Evolutionary conservation across 345 rosid genomes (phyloP).

Genomic region (Murraya koenigii): DNA sequence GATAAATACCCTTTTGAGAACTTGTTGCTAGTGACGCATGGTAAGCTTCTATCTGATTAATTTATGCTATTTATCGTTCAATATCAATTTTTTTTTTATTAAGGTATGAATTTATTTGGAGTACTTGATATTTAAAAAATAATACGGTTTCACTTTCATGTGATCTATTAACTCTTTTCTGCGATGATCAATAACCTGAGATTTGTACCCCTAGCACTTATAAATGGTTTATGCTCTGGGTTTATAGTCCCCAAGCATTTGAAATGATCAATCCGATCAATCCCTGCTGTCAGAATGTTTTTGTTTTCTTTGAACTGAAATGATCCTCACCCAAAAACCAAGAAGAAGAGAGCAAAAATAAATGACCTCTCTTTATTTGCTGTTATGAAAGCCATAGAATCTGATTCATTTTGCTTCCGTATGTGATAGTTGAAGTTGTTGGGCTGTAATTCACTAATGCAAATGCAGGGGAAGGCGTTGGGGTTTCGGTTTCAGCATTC

Average conservation of each 20-base stretch:
- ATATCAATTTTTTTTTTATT: not conserved
- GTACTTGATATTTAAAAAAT: not conserved
- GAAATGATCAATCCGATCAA: not conserved
- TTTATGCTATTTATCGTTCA: not conserved
- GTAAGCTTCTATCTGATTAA: slow-evolving; percentile 31
- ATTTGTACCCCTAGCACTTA: not conserved
- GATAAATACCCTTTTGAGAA: slow-evolving; percentile 78
- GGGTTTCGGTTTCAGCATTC: slow-evolving; percentile 59
- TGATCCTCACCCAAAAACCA: not conserved
- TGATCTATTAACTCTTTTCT: not conserved
- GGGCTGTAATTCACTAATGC: not conserved
- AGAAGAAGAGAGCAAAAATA: not conserved
- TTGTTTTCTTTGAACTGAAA: not conserved
- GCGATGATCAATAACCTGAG: not conserved
- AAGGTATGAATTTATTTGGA: no score
- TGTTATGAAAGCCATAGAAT: not conserved
- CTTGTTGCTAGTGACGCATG: slow-evolving; percentile 81
- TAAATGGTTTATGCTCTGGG: not conserved
- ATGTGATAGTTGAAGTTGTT: not conserved
- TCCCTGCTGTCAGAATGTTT: not conserved
- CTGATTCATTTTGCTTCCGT: not conserved
- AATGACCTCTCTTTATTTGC: not conserved
- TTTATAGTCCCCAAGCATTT: not conserved
- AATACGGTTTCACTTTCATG: not conserved
- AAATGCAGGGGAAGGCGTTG: slow-evolving; percentile 84